phyloP scores from a whole-genome alignment of 345 rosid genomes.

The Bruguiera parviflora region DNA sequence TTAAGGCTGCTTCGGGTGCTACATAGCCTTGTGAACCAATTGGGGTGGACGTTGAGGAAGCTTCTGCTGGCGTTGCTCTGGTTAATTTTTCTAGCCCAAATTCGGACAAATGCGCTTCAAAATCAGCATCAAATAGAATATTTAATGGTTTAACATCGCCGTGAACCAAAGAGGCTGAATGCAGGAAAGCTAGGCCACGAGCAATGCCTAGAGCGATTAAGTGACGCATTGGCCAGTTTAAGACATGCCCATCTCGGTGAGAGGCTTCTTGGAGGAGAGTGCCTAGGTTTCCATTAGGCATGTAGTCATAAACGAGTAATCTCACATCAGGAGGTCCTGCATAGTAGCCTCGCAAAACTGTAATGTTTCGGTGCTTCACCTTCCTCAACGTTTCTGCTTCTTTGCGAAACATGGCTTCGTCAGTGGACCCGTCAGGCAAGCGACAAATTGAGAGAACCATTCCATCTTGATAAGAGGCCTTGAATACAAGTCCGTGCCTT shows the following conservation, averaged over 20 bases:
- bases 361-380: constrained; percentile 82
- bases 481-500: constrained; percentile 66
- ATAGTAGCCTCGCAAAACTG: constrained; percentile 84
- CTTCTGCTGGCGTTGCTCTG: constrained; percentile 42
- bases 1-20: constrained; percentile 62
- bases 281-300: constrained; percentile 93
- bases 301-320: constrained; percentile 83
- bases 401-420: constrained; percentile 65
- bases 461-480: constrained; percentile 82
- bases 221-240: constrained; percentile 99
- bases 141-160: constrained; percentile 90
- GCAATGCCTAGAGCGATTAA: constrained; percentile 90
- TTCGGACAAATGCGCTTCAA: constrained; percentile 90
- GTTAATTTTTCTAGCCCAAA: constrained; percentile 71
- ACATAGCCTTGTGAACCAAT: constrained; percentile 79
- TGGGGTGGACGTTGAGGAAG: constrained; percentile 56
- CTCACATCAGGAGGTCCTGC: constrained; percentile 77
- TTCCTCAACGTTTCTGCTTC: constrained; percentile 85
- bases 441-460: constrained; percentile 86
- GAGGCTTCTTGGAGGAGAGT: constrained; percentile 95
- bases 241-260: constrained; percentile 93
- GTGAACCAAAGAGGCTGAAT: constrained; percentile 66
- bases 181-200: constrained; percentile 85
- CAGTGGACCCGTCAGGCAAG: constrained; percentile 54
- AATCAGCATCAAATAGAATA: constrained; percentile 90